A percentile compares a stretch with the other conserved stretches of the same genome.
Conservation (phyloP, 202 grass and related monocot genomes). For the Cymbopogon flexuosus region DNA sequence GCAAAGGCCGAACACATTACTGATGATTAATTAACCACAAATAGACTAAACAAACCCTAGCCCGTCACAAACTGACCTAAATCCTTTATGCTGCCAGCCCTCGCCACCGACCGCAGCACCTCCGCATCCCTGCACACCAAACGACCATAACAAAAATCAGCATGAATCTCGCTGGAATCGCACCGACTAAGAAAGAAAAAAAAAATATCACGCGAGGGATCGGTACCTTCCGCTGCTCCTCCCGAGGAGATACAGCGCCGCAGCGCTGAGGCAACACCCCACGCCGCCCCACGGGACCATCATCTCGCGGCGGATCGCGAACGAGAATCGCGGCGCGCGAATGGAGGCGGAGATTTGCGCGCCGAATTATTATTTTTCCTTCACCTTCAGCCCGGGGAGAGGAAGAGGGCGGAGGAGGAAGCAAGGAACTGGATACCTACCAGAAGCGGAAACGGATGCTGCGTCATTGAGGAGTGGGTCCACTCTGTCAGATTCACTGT, state of each 20-base stretch:
- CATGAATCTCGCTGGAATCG: background rate
- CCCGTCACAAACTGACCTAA: conserved; percentile 50
- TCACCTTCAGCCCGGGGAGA: background rate
- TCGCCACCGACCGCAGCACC: conserved; percentile 66
- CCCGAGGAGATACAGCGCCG: conserved; percentile 78
- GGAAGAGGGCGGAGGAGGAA: background rate
- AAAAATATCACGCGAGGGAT: background rate
- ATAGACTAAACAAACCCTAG: conserved; percentile 23
- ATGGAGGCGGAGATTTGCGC: conserved; percentile 6
- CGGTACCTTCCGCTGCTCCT: conserved; percentile 79
- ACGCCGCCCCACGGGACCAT: conserved; percentile 91
- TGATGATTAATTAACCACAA: background rate
- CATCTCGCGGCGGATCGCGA: conserved; percentile 20
- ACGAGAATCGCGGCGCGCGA: background rate
- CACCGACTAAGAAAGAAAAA: background rate
- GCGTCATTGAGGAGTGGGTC: background rate
- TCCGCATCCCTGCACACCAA: conserved; percentile 58
- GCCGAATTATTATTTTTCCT: background rate
- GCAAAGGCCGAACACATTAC: background rate
- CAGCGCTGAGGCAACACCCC: conserved; percentile 75
- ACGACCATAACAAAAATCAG: background rate
- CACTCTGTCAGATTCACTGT: background rate
- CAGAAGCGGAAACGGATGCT: background rate
- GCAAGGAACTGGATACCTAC: conserved; percentile 39
- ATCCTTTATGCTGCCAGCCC: conserved; percentile 77